A percentile compares a stretch with the other conserved stretches of the same genome.
Evolutionary conservation across 2,329 filamentous ascomycete genomes (phyloP).

Genomic region (Emergomyces pasteurianus): DNA sequence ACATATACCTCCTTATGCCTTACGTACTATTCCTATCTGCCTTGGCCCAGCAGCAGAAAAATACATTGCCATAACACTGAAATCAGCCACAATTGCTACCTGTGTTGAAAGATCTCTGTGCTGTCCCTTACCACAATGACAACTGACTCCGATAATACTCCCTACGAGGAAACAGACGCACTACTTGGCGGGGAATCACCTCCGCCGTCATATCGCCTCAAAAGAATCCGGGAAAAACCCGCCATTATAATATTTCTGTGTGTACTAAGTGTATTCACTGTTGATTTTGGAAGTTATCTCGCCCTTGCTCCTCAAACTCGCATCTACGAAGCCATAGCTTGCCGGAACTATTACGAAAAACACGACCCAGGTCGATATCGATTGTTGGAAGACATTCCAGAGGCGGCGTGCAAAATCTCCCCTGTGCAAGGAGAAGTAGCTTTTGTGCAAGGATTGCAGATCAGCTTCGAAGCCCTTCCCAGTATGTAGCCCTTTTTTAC

Average conservation of each 20-base stretch:
- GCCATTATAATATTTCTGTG: constrained; percentile 6
- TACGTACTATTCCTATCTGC: not conserved
- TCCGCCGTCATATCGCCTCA: not conserved
- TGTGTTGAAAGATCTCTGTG: not conserved
- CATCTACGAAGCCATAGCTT: constrained; percentile 39
- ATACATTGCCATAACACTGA: not conserved
- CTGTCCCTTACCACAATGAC: not conserved
- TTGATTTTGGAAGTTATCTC: constrained; percentile 9
- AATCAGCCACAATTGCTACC: not conserved
- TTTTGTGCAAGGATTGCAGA: constrained; percentile 39
- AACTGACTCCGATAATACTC: not conserved
- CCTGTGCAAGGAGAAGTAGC: constrained; percentile 38
- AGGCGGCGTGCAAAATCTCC: constrained; percentile 40
- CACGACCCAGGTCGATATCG: constrained; percentile 34
- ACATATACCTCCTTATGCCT: too few relatives aligned
- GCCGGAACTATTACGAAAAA: constrained; percentile 32
- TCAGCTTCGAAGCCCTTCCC: constrained; percentile 35
- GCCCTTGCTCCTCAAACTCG: constrained; percentile 23
- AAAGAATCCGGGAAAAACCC: constrained; percentile 4
- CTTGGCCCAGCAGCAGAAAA: not conserved
- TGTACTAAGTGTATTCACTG: constrained; percentile 1
- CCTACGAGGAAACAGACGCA: not conserved
- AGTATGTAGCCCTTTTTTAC: constrained; percentile 17
- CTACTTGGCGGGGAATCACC: not conserved
- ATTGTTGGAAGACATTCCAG: constrained; percentile 31